Percentiles rank a stretch among this genome's conserved stretches.
phyloP scores from a whole-genome alignment of 2,329 filamentous ascomycete species.

The Ceratocystis cacaofunesta region DNA sequence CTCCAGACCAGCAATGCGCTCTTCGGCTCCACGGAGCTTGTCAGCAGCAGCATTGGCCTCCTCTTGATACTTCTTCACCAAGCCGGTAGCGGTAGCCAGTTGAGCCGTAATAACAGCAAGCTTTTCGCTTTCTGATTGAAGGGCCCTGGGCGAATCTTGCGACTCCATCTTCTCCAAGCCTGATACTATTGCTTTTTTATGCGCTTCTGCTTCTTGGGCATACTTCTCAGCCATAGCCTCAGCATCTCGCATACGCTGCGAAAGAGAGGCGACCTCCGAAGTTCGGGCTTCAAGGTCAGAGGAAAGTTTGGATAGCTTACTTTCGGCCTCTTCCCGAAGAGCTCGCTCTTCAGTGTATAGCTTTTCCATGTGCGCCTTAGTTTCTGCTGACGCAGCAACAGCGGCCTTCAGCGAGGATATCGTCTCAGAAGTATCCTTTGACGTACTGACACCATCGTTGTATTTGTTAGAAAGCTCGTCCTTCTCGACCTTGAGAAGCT shows the following conservation, averaged over 20 bases:
- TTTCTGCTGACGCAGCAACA: conserved; percentile 63
- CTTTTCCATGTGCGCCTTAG: conserved; percentile 59
- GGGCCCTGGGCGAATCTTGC: conserved; percentile 34
- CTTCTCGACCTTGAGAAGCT: conserved; percentile 75
- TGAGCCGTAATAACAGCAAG: conserved; percentile 64
- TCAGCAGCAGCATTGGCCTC: conserved; percentile 79
- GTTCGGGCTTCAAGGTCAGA: conserved; percentile 69
- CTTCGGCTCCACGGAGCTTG: conserved; percentile 81
- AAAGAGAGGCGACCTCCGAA: conserved; percentile 59
- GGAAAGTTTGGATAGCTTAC: conserved; percentile 60
- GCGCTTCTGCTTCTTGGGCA: conserved; percentile 71
- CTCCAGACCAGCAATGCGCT: conserved; percentile 89
- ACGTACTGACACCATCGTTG: conserved; percentile 48
- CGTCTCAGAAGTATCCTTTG: conserved; percentile 54
- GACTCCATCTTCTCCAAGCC: conserved; percentile 62
- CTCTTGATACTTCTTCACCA: conserved; percentile 78
- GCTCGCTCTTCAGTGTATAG: conserved; percentile 71
- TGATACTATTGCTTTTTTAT: conserved; percentile 66
- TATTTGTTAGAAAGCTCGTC: conserved; percentile 57
- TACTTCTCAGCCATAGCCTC: conserved; percentile 81
- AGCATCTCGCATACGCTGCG: conserved; percentile 62
- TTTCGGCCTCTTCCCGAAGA: conserved; percentile 60
- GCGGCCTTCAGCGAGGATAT: conserved; percentile 65
- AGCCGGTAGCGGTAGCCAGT: conserved; percentile 56
- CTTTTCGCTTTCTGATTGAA: conserved; percentile 46